A percentile compares a stretch with the other conserved stretches of the same genome.
Conservation (phyloP, 495 filamentous ascomycete genomes). For the Penicillium robsamsonii region DNA sequence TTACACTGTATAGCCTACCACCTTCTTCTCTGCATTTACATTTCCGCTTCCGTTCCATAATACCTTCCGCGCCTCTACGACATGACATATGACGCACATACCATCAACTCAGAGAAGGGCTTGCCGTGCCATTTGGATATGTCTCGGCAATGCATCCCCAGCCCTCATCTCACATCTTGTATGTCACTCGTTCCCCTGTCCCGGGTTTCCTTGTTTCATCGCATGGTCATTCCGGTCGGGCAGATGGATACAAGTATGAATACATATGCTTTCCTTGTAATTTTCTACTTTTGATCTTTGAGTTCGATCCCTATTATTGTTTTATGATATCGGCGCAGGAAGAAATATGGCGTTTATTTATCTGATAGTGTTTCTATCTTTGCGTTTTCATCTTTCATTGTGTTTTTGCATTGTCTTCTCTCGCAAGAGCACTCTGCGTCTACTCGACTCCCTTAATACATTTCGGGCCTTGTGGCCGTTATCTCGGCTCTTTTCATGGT, state of each 20-base stretch:
- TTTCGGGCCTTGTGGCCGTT: conserved; percentile 18
- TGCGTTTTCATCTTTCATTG: not conserved
- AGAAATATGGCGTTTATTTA: conserved; percentile 23
- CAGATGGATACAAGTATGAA: conserved; percentile 15
- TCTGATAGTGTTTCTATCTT: conserved; percentile 7
- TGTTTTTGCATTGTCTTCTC: conserved; percentile 10
- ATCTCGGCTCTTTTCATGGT: conserved; percentile 1
- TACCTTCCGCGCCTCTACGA: conserved; percentile 9
- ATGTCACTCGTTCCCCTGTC: not conserved
- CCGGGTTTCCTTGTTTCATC: conserved; percentile 4
- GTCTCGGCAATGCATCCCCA: conserved; percentile 2
- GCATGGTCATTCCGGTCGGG: not conserved
- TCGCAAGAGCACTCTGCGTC: conserved; percentile 6
- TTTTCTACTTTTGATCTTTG: conserved; percentile 4
- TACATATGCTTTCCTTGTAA: conserved; percentile 16
- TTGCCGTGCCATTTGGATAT: conserved; percentile 2
- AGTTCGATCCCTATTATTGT: not conserved
- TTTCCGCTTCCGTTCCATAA: conserved; percentile 1
- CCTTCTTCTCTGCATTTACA: conserved; percentile 4
- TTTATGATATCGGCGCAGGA: conserved; percentile 31
- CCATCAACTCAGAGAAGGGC: conserved; percentile 7
- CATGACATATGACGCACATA: conserved; percentile 29
- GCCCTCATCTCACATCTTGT: conserved; percentile 2
- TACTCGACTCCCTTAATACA: conserved; percentile 16
- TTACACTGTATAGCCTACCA: conserved; percentile 2